These are phyloP conservation scores for Chrysosporium keratinophilum DNA, from an alignment of 2,329 filamentous ascomycete species.

Conservation along the genomic window DNA sequence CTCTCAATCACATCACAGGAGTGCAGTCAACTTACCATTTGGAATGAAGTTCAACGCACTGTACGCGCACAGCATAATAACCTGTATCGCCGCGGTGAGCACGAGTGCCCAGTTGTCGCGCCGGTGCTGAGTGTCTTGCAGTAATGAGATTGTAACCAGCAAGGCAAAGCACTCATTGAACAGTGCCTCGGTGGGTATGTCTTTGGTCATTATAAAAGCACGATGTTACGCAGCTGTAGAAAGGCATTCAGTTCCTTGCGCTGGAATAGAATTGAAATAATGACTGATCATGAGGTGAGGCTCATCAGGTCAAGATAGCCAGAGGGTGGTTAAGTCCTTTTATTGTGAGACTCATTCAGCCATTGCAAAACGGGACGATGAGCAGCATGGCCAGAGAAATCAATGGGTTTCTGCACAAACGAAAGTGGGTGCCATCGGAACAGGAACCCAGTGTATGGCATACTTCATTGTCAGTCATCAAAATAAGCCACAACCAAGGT, in stretches of 20 bases:
- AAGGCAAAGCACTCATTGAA: not conserved
- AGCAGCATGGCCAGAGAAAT: no score
- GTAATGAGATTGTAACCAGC: not conserved
- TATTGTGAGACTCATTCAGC: no score
- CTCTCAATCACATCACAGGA: not conserved
- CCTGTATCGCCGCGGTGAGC: not conserved
- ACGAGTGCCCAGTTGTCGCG: not conserved
- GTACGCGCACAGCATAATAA: not conserved
- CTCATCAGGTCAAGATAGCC: constrained; percentile 1
- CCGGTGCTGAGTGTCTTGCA: not conserved
- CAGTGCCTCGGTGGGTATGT: not conserved
- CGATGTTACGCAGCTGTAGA: not conserved
- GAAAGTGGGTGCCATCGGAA: no score
- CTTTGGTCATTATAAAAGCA: not conserved
- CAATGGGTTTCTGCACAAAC: no score
- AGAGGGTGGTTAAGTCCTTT: not conserved
- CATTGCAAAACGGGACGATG: not conserved
- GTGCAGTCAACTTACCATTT: not conserved
- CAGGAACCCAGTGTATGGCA: no score
- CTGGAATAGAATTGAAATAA: not conserved
- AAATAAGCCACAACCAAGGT: no score
- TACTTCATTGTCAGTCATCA: no score
- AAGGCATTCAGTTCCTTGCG: no score
- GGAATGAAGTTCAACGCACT: not conserved
- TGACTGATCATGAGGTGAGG: not conserved